These are phyloP conservation scores for Talaromyces ruber DNA, from an alignment of 495 filamentous ascomycete species.

Conservation along the genomic window DNA sequence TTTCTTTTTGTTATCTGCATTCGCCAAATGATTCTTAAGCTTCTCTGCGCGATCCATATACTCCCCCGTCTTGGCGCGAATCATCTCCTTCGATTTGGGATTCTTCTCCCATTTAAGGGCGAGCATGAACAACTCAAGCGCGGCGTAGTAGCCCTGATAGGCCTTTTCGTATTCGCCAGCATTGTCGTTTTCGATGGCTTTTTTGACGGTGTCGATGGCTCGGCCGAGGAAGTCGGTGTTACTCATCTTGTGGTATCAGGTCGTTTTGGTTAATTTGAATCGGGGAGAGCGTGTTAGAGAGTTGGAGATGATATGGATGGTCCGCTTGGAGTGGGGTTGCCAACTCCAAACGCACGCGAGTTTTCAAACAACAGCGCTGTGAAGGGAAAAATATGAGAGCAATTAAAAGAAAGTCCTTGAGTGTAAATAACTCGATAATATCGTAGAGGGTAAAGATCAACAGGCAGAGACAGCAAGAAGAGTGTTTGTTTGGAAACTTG, in stretches of 20 bases:
- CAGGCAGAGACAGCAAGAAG: background rate
- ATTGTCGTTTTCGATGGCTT: slow-evolving; percentile 93
- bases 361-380: background rate
- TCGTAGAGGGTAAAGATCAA: background rate
- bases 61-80: slow-evolving; percentile 81
- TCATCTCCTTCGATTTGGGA: slow-evolving; percentile 89
- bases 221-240: slow-evolving; percentile 95
- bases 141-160: slow-evolving; percentile 87
- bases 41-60: slow-evolving; percentile 99
- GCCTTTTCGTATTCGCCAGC: slow-evolving; percentile 94
- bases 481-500: background rate
- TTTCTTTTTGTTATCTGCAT: slow-evolving; percentile 66
- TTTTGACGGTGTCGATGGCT: slow-evolving; percentile 91
- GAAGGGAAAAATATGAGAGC: background rate
- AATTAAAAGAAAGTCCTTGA: background rate
- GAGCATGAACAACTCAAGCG: slow-evolving; percentile 92
- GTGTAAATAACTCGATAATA: background rate
- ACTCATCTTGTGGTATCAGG: slow-evolving; percentile 54
- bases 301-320: background rate
- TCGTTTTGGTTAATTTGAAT: no score
- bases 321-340: slow-evolving; percentile 6
- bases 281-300: background rate
- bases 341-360: slow-evolving; percentile 5
- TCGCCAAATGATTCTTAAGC: slow-evolving; percentile 79
- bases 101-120: slow-evolving; percentile 99